These are phyloP conservation scores for Aspergillus puulaauensis DNA, from an alignment of 2,329 filamentous ascomycete species.

Conservation along the genomic window DNA sequence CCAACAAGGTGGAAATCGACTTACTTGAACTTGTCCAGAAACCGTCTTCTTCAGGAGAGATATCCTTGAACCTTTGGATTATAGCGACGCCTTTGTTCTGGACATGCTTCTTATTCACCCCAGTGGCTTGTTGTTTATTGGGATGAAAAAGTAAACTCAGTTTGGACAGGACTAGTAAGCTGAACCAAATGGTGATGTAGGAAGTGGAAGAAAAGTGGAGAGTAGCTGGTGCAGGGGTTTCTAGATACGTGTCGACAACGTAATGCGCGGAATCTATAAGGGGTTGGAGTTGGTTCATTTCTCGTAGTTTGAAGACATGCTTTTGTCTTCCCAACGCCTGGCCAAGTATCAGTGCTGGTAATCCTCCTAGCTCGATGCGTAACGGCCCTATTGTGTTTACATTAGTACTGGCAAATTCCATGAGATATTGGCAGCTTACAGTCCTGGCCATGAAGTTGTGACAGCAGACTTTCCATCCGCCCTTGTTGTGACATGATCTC, in stretches of 20 bases:
- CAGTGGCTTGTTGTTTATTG: neutral
- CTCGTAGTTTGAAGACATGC: neutral
- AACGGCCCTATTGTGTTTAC: neutral
- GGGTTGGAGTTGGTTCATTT: neutral
- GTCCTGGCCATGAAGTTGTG: neutral
- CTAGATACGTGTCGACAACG: slow-evolving; percentile 1
- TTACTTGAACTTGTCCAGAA: neutral
- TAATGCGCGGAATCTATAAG: slow-evolving; percentile 4
- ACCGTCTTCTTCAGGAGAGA: neutral
- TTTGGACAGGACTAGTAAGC: slow-evolving; percentile 8
- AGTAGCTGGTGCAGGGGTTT: neutral
- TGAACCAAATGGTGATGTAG: slow-evolving; percentile 13
- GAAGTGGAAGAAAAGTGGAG: slow-evolving; percentile 7
- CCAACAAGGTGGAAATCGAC: neutral
- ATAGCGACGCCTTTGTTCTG: neutral
- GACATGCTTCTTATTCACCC: neutral
- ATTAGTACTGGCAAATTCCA: neutral
- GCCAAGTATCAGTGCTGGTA: slow-evolving; percentile 6
- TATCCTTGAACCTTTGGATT: neutral
- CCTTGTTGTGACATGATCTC: neutral
- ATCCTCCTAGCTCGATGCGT: slow-evolving; percentile 4
- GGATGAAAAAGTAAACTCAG: slow-evolving; percentile 7
- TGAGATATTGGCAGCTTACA: neutral
- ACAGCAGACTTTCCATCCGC: neutral
- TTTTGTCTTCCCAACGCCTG: slow-evolving; percentile 4